Percentiles rank a stretch among this genome's conserved stretches.
Conservation (phyloP, 192 early-diverging fungal genomes). For the Rhizoclosmatium sp. region DNA sequence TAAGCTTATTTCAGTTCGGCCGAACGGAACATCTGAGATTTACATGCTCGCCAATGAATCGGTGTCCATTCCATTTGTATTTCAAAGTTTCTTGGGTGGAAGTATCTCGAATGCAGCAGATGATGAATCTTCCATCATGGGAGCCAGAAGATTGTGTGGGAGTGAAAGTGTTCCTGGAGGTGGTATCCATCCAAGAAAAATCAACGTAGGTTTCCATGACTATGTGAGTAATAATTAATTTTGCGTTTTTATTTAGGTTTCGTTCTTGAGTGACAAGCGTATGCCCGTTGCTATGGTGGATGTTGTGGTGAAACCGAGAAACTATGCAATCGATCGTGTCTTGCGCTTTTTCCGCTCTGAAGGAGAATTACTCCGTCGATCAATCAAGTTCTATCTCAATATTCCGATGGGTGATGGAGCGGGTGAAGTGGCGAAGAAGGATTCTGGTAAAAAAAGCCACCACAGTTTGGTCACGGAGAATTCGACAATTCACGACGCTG, state of each 20-base stretch:
- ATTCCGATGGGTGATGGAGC: neutral
- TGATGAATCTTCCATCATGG: constrained; percentile 15
- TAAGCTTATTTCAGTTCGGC: constrained; percentile 30
- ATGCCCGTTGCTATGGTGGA: constrained; percentile 41
- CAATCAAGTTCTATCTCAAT: constrained; percentile 35
- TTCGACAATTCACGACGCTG: constrained; percentile 38
- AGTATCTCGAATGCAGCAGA: constrained; percentile 21
- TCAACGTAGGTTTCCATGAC: constrained; percentile 17
- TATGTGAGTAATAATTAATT: neutral
- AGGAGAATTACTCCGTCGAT: constrained; percentile 50
- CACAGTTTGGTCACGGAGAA: neutral
- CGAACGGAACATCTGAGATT: constrained; percentile 33
- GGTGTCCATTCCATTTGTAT: constrained; percentile 56
- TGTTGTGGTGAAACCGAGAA: constrained; percentile 38
- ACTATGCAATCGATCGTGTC: constrained; percentile 41
- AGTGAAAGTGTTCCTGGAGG: constrained; percentile 27
- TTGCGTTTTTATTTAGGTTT: constrained; percentile 27
- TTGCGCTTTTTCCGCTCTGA: constrained; percentile 54
- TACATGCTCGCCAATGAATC: constrained; percentile 47
- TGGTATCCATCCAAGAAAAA: constrained; percentile 22
- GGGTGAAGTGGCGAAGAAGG: neutral
- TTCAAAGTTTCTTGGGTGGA: constrained; percentile 52
- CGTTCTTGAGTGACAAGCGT: constrained; percentile 38
- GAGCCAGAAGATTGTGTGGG: neutral
- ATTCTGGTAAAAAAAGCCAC: neutral